phyloP scores from a whole-genome alignment of 1,284 basidiomycete genomes.

The Mycosarcoma maydis region DNA sequence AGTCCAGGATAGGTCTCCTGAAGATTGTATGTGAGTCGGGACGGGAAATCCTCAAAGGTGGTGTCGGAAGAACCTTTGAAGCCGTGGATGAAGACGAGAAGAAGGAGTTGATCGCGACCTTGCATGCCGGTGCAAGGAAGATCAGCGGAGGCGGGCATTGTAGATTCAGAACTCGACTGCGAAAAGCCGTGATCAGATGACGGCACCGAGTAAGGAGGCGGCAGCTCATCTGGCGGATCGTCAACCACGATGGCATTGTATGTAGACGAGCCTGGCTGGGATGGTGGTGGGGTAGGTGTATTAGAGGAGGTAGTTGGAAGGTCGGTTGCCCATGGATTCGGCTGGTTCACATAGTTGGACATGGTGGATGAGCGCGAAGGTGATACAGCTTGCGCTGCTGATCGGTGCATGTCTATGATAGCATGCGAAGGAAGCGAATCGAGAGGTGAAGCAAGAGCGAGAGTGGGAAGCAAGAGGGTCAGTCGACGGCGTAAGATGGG shows the following conservation, averaged over 20 bases:
- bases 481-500: no score
- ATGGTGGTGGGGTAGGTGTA: background rate
- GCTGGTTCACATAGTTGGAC: constrained; percentile 19
- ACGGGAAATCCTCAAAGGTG: constrained; percentile 80
- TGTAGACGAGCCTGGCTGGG: constrained; percentile 18
- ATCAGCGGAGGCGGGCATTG: background rate
- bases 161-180: background rate
- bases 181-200: constrained; percentile 17
- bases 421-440: background rate
- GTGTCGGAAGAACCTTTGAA: constrained; percentile 78
- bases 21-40: constrained; percentile 80
- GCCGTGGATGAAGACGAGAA: constrained; percentile 57
- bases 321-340: constrained; percentile 23
- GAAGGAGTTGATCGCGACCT: constrained; percentile 34
- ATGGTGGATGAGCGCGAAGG: constrained; percentile 1
- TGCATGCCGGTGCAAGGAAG: constrained; percentile 38
- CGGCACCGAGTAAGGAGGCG: constrained; percentile 5
- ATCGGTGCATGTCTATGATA: background rate
- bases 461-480: no score
- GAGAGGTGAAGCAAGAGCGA: no score
- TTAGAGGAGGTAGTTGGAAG: background rate
- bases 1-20: constrained; percentile 70
- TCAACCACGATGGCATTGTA: constrained; percentile 32
- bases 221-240: constrained; percentile 21
- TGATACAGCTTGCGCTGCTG: constrained; percentile 5